These are phyloP conservation scores for Adansonia madagascariensis DNA, from an alignment of 441 rosid species.

Conservation along the genomic window DNA sequence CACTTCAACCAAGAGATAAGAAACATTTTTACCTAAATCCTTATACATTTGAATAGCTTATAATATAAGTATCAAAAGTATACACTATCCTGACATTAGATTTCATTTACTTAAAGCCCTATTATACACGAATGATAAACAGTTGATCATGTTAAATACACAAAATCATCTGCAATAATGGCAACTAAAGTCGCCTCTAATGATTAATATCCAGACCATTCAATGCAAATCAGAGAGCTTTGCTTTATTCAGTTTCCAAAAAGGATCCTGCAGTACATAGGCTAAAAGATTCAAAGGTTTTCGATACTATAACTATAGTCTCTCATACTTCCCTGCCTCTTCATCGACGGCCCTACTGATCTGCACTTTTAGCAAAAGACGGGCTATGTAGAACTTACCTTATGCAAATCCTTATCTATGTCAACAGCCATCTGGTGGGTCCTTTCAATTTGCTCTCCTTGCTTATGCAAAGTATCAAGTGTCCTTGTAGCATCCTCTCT, in stretches of 20 bases:
- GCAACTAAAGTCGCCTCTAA: not conserved
- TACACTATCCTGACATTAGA: not conserved
- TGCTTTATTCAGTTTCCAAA: not conserved
- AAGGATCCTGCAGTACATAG: not conserved
- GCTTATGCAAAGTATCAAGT: slow-evolving; percentile 62
- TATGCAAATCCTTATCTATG: slow-evolving; percentile 57
- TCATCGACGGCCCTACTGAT: too few relatives aligned
- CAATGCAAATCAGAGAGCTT: not conserved
- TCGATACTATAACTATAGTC: too few relatives aligned
- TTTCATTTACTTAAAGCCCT: not conserved
- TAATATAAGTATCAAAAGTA: not conserved
- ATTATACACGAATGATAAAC: not conserved
- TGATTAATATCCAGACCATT: not conserved
- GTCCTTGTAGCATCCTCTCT: slow-evolving; percentile 59
- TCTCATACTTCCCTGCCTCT: too few relatives aligned
- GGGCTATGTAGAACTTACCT: slow-evolving; percentile 30
- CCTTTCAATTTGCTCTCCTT: slow-evolving; percentile 72
- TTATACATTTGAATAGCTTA: not conserved
- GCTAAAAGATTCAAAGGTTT: not conserved
- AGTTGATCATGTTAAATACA: not conserved
- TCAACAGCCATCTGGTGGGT: slow-evolving; percentile 63
- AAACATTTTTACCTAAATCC: not conserved
- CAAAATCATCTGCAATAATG: not conserved
- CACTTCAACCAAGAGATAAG: not conserved
- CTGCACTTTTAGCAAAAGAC: too few relatives aligned